Percentiles rank a stretch among this genome's conserved stretches.
phyloP scores from a whole-genome alignment of 768 basidiomycete species.

The Panaeolus cyanescens region DNA sequence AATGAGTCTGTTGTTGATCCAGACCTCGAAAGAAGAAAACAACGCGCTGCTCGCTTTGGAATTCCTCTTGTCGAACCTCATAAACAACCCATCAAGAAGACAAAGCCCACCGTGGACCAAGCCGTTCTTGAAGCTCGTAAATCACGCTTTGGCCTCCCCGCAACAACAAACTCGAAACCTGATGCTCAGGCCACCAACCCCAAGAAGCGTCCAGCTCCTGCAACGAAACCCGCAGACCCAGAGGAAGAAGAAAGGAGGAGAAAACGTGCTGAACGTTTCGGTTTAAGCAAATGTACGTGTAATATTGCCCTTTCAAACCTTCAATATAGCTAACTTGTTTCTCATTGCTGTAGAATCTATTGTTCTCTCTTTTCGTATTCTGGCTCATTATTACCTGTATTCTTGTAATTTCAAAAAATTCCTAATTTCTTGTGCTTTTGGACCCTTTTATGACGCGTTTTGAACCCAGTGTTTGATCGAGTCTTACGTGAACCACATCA shows the following conservation, averaged over 20 bases:
- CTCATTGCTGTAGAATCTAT: no score
- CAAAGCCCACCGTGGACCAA: slow-evolving; percentile 41
- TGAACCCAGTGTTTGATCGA: no score
- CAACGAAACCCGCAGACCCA: slow-evolving; percentile 43
- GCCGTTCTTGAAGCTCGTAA: slow-evolving; percentile 51
- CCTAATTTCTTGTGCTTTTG: no score
- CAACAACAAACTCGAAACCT: slow-evolving; percentile 1
- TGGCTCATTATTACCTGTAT: no score
- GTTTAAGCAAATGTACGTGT: slow-evolving; percentile 17
- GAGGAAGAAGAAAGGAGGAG: slow-evolving; percentile 60
- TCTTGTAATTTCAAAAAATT: no score
- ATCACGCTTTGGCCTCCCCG: slow-evolving; percentile 51
- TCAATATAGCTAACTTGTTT: no score
- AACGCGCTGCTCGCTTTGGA: slow-evolving; percentile 71
- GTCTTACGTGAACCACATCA: slow-evolving; percentile 1
- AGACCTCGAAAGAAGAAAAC: slow-evolving; percentile 58
- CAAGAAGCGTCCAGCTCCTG: slow-evolving; percentile 35
- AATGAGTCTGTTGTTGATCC: slow-evolving; percentile 31
- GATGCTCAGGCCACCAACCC: slow-evolving; percentile 15
- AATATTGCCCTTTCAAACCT: neutral
- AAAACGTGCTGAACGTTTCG: slow-evolving; percentile 71
- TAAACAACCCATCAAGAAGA: slow-evolving; percentile 26
- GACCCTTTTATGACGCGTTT: no score
- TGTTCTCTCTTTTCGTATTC: no score
- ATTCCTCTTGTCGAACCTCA: slow-evolving; percentile 53